Base-by-base conservation (phyloP, 305 asterid species). In the Caryopteris hybrid region DNA sequence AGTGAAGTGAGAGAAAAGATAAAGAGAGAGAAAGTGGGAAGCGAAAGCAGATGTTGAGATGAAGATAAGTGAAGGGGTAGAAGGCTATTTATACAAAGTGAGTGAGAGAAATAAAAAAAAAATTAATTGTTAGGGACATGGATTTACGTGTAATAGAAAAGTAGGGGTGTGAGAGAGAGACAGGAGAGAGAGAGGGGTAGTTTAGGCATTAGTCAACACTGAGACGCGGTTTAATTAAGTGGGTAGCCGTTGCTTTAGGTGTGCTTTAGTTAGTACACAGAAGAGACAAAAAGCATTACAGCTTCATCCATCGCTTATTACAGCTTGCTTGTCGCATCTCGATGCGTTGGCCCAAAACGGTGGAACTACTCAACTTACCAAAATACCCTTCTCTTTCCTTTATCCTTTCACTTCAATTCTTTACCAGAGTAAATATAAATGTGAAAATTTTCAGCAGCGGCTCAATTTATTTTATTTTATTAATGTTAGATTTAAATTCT, bases 241-340 rank as follows among this genome's bases (percentile, higher is more conserved):
- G 41, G 68, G 65, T 72, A 65, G 71, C 66, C 69, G 71, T 70
- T 54, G 63, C 71, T 43, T 51, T 68, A 8, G 43, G 11, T 1
- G 36, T 31, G 17, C 27, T 38, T 25, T 2, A 8, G 16, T 0
- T 18, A 12, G 14, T 18, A 46, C 13, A 18, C 21, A 41, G 8
- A 60, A 20, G 57, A 47, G 12, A 72, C 77, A 77, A 75, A 76
- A 73, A 55, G 69, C 74, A 41, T 54, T 76, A 81, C 86, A 84
- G 86, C 89, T 76, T 61, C 56, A 33, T 68, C 47, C 69, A 33
- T 31, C 61, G 1, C 33, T 11, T 6, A 1, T 50, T 73, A 70
- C 80, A 75, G 80, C 76, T 70, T 56, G 64, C 67, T 54, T 71
- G 60, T 72, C 77, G 81, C 71, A 59, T 16, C 48, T 64, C 51